Evolutionary conservation across 2,329 filamentous ascomycete species (phyloP).

Genomic region (Sporothrix sp.): DNA sequence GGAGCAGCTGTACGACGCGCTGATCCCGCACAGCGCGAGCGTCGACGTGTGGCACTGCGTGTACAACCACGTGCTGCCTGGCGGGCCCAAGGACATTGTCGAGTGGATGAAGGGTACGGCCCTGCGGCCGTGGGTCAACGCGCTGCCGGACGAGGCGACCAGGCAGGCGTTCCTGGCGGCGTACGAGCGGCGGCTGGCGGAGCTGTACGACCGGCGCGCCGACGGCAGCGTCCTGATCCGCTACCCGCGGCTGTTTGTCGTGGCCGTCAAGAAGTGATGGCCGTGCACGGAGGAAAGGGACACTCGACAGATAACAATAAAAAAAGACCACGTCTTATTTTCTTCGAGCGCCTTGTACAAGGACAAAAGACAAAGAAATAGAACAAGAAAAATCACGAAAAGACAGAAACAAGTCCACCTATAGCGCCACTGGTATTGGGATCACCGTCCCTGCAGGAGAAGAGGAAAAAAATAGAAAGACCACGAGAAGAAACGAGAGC

Average conservation of each 20-base stretch:
- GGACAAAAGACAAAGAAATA: too few relatives aligned
- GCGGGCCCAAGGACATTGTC: slow-evolving; percentile 39
- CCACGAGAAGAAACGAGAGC: not conserved
- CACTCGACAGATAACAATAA: too few relatives aligned
- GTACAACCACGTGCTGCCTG: slow-evolving; percentile 43
- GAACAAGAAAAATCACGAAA: not conserved
- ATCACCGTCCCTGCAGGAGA: not conserved
- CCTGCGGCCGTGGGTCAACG: slow-evolving; percentile 43
- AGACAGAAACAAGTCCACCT: not conserved
- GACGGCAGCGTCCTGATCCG: slow-evolving; percentile 45
- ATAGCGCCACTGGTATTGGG: slow-evolving; percentile 9
- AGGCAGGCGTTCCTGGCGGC: slow-evolving; percentile 34
- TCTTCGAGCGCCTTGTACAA: too few relatives aligned
- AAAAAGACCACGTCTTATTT: not conserved
- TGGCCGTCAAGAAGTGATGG: slow-evolving; percentile 28
- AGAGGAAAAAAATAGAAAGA: not conserved
- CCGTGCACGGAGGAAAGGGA: not conserved
- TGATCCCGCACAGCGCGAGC: slow-evolving; percentile 31
- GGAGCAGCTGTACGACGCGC: slow-evolving; percentile 37
- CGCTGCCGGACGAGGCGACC: slow-evolving; percentile 30
- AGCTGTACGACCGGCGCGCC: slow-evolving; percentile 32
- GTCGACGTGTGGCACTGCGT: slow-evolving; percentile 45
- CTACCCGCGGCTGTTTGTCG: slow-evolving; percentile 49
- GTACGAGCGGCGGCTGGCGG: slow-evolving; percentile 36
- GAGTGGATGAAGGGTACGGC: slow-evolving; percentile 53